Evolutionary conservation across 2,329 filamentous ascomycete genomes (phyloP).

Genomic region (Emericellopsis cladophorae): DNA sequence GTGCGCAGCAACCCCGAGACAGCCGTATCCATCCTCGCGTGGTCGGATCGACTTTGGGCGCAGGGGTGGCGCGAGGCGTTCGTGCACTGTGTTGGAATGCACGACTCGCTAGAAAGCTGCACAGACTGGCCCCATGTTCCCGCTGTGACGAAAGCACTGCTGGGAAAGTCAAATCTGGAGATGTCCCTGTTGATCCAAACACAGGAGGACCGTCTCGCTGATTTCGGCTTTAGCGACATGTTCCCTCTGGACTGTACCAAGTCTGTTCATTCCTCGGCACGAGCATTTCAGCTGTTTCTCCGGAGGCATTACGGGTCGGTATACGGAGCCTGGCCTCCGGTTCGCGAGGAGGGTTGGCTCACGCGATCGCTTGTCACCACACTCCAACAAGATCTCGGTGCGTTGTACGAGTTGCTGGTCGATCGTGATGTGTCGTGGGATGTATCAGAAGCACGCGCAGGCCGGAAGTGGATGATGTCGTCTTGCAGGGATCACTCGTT

Average conservation of each 20-base stretch:
- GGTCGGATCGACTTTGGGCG: conserved; percentile 54
- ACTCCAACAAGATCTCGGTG: conserved; percentile 54
- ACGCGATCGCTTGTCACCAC: conserved; percentile 41
- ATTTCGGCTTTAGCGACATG: conserved; percentile 49
- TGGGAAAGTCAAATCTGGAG: conserved; percentile 49
- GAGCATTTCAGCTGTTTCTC: conserved; percentile 43
- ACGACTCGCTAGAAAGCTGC: conserved; percentile 32
- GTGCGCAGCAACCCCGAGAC: conserved; percentile 45
- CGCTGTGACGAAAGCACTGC: conserved; percentile 47
- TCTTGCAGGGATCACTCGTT: conserved; percentile 33
- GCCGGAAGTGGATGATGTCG: conserved; percentile 53
- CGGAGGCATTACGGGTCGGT: conserved; percentile 39
- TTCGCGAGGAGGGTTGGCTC: conserved; percentile 36
- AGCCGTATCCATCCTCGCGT: conserved; percentile 50
- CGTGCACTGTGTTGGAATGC: conserved; percentile 54
- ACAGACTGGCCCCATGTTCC: conserved; percentile 46
- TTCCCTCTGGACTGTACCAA: conserved; percentile 24
- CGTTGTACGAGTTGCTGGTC: conserved; percentile 59
- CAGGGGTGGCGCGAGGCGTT: conserved; percentile 58
- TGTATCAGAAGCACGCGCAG: conserved; percentile 43
- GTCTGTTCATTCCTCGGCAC: conserved; percentile 9
- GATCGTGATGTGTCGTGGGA: conserved; percentile 56
- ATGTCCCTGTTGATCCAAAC: conserved; percentile 49
- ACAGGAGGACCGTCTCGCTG: conserved; percentile 46
- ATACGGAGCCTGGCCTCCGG: conserved; percentile 51